A percentile compares a stretch with the other conserved stretches of the same genome.
These are phyloP conservation scores for Voacanga thouarsii DNA, from an alignment of 257 asterid genomes.

Conservation along the genomic window DNA sequence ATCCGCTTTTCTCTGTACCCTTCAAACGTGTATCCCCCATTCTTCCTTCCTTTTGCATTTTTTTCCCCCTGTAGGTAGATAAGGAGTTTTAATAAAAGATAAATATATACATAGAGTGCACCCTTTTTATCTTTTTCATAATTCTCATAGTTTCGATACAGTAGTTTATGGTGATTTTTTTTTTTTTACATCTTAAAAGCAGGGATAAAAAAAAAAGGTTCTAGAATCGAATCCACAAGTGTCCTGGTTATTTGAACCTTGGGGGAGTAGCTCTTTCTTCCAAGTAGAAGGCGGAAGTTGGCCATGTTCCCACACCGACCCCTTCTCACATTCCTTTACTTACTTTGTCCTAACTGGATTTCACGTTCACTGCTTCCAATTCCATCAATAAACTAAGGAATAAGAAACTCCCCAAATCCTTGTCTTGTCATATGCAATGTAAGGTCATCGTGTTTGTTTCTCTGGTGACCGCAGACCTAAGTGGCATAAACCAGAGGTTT, in stretches of 20 bases:
- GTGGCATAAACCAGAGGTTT: too few species aligned
- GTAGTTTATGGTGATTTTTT: too few species aligned
- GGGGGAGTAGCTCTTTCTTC: background rate
- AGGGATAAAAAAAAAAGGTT: too few species aligned
- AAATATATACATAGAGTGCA: too few species aligned
- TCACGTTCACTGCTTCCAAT: background rate
- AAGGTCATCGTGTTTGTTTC: background rate
- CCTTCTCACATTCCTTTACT: background rate
- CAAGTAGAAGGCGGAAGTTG: background rate
- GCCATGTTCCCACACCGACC: background rate
- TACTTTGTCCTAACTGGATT: background rate
- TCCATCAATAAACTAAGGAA: background rate
- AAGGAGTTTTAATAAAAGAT: too few species aligned
- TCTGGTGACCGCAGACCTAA: background rate
- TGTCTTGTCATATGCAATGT: constrained; percentile 6
- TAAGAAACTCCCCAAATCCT: too few species aligned
- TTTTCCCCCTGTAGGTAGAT: too few species aligned
- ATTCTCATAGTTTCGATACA: too few species aligned
- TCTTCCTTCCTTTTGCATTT: too few species aligned
- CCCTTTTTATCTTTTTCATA: too few species aligned
- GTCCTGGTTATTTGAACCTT: background rate
- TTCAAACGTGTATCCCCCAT: background rate
- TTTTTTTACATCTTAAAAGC: too few species aligned
- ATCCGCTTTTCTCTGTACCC: background rate
- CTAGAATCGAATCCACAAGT: background rate